Percentiles rank a stretch among this genome's conserved stretches.
These are phyloP conservation scores for Mycotypha africana DNA, from an alignment of 371 early-diverging fungal species.

Conservation along the genomic window DNA sequence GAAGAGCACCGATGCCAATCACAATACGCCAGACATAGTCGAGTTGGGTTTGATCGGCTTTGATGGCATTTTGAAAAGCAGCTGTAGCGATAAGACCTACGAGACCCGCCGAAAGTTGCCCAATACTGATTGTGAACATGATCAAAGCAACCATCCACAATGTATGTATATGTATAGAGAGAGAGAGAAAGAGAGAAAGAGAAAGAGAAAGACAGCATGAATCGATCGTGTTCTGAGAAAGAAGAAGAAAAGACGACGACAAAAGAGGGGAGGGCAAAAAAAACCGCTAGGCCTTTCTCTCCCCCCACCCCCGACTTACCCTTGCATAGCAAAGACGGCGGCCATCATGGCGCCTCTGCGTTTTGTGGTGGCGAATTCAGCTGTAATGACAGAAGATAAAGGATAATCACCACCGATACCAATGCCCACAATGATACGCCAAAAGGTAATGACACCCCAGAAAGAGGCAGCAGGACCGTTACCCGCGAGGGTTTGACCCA, in stretches of 20 bases:
- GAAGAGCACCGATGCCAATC: conserved; percentile 67
- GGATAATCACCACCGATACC: conserved; percentile 82
- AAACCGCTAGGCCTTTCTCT: too few species aligned
- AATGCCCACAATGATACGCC: conserved; percentile 73
- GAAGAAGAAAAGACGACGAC: too few species aligned
- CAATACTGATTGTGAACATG: too few species aligned
- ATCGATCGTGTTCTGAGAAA: too few species aligned
- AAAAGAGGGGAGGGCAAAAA: too few species aligned
- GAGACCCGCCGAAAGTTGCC: conserved; percentile 65
- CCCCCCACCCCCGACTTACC: too few species aligned
- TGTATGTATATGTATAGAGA: too few species aligned
- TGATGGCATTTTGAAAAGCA: conserved; percentile 50
- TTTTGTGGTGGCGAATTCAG: conserved; percentile 74
- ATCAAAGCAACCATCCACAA: too few species aligned
- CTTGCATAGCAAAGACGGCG: conserved; percentile 86
- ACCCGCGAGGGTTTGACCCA: conserved; percentile 68
- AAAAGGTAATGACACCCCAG: conserved; percentile 64
- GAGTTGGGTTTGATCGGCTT: conserved; percentile 44
- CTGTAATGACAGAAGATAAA: conserved; percentile 72
- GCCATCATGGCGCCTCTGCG: conserved; percentile 82
- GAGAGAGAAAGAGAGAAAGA: too few species aligned
- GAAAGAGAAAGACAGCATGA: too few species aligned
- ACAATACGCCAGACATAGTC: conserved; percentile 79
- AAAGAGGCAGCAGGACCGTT: conserved; percentile 50
- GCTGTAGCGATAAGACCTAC: conserved; percentile 59